Evolutionary conservation across 2,329 filamentous ascomycete species (phyloP).

Genomic region (Xylariaceae sp.): DNA sequence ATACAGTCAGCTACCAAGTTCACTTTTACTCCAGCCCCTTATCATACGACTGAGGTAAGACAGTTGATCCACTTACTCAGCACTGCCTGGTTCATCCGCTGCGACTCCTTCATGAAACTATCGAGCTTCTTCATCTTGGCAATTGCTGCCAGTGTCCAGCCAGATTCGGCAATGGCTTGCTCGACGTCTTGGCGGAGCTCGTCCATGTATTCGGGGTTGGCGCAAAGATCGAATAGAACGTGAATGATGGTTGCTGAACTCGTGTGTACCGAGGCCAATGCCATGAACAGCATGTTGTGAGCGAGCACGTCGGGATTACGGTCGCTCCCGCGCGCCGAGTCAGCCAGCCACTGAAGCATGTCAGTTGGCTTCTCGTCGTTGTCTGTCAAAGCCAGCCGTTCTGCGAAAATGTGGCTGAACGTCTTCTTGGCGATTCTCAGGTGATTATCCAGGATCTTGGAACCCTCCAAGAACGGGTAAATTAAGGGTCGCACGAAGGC

Average conservation of each 20-base stretch:
- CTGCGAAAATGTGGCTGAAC: conserved; percentile 21
- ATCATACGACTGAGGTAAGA: neutral
- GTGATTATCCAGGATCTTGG: conserved; percentile 19
- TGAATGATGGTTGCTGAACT: conserved; percentile 21
- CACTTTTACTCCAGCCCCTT: neutral
- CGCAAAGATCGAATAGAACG: conserved; percentile 20
- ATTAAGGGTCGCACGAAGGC: conserved; percentile 18
- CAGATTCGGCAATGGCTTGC: conserved; percentile 19
- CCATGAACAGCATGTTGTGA: conserved; percentile 23
- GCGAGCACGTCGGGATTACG: conserved; percentile 18
- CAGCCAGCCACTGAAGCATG: conserved; percentile 21
- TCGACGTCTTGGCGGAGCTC: conserved; percentile 18
- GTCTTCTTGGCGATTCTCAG: conserved; percentile 18
- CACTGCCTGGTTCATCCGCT: conserved; percentile 22
- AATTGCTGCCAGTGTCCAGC: conserved; percentile 20
- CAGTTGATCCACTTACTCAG: conserved; percentile 14
- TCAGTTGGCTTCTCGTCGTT: conserved; percentile 19
- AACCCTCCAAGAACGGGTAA: conserved; percentile 18
- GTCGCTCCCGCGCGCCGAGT: conserved; percentile 19
- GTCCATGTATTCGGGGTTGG: conserved; percentile 19
- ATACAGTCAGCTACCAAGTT: conserved; percentile 7
- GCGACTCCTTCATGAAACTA: conserved; percentile 23
- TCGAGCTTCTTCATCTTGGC: conserved; percentile 23
- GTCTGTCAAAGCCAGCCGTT: conserved; percentile 15
- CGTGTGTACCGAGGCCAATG: conserved; percentile 18